phyloP scores from a whole-genome alignment of 345 rosid species.

The Boechera retrofracta region DNA sequence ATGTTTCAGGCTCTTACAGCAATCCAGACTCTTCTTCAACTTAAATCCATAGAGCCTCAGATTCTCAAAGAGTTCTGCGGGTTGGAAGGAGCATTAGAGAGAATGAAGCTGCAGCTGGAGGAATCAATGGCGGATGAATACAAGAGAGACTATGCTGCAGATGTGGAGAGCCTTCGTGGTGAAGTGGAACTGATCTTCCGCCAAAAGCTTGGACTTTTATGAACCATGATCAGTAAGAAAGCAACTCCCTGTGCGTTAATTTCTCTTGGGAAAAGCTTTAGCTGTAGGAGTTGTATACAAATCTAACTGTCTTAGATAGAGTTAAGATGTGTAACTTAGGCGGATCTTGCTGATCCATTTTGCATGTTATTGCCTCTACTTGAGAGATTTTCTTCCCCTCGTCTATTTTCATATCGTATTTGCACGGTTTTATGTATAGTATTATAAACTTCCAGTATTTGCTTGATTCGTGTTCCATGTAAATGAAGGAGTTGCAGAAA shows the following conservation, averaged over 20 bases:
- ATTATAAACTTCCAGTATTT: constrained; percentile 20
- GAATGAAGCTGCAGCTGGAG: constrained; percentile 68
- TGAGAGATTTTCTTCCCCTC: background rate
- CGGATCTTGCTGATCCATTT: constrained; percentile 27
- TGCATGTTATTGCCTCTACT: constrained; percentile 8
- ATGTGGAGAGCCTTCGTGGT: constrained; percentile 66
- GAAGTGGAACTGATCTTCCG: constrained; percentile 74
- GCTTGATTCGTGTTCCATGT: constrained; percentile 13
- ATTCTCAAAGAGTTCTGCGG: constrained; percentile 74
- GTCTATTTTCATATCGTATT: constrained; percentile 10
- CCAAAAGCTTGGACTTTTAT: constrained; percentile 60
- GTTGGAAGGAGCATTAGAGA: constrained; percentile 66
- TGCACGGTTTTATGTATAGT: constrained; percentile 26
- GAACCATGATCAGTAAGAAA: constrained; percentile 37
- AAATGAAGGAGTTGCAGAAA: constrained; percentile 20
- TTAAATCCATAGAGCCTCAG: constrained; percentile 59
- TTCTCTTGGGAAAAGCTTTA: constrained; percentile 34
- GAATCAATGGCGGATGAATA: constrained; percentile 64
- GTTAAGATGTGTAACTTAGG: constrained; percentile 27
- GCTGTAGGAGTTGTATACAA: constrained; percentile 29
- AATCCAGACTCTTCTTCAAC: constrained; percentile 75
- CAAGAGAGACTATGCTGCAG: constrained; percentile 67
- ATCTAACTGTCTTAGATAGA: constrained; percentile 24
- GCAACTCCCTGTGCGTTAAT: constrained; percentile 33
- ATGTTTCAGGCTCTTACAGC: constrained; percentile 75